phyloP scores from a whole-genome alignment of 2,329 filamentous ascomycete genomes.

The Curvularia hawaiiensis region DNA sequence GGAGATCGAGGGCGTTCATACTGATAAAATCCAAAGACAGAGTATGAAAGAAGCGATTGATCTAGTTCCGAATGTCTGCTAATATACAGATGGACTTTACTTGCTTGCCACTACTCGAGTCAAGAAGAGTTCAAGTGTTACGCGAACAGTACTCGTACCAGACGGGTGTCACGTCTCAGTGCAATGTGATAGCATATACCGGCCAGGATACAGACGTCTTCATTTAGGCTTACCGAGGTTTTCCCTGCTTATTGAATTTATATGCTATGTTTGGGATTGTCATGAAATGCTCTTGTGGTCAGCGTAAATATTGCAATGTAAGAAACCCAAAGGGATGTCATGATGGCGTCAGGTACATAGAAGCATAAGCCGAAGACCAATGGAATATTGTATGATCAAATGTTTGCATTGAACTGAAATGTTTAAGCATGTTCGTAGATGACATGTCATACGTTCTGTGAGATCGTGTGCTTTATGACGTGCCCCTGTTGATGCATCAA shows the following conservation, averaged over 20 bases:
- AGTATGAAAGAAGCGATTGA: not conserved
- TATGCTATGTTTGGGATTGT: not conserved
- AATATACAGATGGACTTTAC: not conserved
- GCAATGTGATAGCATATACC: not conserved
- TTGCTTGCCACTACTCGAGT: not conserved
- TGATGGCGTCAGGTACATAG: not conserved
- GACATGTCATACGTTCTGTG: not conserved
- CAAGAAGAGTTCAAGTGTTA: not conserved
- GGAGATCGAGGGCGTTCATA: conserved; percentile 27
- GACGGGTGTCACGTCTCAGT: conserved; percentile 9
- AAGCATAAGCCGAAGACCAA: not conserved
- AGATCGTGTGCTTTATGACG: not conserved
- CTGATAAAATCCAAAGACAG: not conserved
- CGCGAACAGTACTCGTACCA: conserved; percentile 5
- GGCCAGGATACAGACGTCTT: not conserved
- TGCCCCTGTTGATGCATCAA: not conserved
- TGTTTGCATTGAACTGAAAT: not conserved
- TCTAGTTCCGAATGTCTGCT: not conserved
- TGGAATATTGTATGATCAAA: not conserved
- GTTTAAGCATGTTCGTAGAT: not conserved
- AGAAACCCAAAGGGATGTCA: not conserved
- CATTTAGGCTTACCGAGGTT: not conserved
- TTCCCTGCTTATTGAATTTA: not conserved
- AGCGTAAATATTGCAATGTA: not conserved
- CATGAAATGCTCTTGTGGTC: not conserved